Conservation (phyloP, 441 rosid species). For the Populus hybrid region DNA sequence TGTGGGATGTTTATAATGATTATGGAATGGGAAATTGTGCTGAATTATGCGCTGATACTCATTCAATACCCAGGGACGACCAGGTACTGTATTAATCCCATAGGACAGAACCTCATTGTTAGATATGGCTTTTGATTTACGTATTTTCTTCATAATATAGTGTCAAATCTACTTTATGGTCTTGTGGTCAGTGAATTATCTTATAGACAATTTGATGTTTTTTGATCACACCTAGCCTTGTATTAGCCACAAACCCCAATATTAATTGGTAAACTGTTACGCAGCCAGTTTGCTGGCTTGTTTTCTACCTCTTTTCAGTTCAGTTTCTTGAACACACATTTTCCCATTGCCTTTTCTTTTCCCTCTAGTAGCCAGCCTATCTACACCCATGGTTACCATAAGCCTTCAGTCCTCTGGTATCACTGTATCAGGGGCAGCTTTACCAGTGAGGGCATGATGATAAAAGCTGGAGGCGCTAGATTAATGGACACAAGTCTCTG, state of each 20-base stretch:
- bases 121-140: background rate
- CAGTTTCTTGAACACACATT: background rate
- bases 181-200: background rate
- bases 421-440: background rate
- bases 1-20: slow-evolving; percentile 96
- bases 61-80: slow-evolving; percentile 69
- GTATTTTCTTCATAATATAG: background rate
- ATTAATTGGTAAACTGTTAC: background rate
- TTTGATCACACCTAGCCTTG: background rate
- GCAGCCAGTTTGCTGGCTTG: background rate
- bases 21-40: slow-evolving; percentile 97
- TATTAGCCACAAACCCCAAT: background rate
- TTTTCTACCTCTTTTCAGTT: background rate
- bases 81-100: slow-evolving; percentile 49
- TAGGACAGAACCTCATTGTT: background rate
- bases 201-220: background rate
- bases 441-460: background rate
- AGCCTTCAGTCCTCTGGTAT: background rate
- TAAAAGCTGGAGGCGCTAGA: background rate
- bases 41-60: slow-evolving; percentile 84
- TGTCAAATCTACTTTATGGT: background rate
- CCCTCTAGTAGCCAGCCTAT: background rate
- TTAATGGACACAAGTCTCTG: background rate
- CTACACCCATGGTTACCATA: background rate
- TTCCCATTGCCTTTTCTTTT: background rate